phyloP scores from a whole-genome alignment of 164 flowering plant genomes.

The Vitis rotundifolia region DNA sequence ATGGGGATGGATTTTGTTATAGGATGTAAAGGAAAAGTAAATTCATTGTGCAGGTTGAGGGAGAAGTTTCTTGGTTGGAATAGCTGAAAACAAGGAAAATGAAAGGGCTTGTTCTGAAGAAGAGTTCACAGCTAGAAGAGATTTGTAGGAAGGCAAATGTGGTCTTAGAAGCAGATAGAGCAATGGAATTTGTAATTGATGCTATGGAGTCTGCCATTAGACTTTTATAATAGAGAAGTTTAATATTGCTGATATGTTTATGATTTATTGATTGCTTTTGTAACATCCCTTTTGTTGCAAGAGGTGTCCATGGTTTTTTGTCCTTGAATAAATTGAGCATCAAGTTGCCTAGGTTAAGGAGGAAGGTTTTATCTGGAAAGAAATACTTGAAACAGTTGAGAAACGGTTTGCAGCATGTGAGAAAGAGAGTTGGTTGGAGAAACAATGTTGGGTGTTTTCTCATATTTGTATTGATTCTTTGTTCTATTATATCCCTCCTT shows the following conservation, averaged over 20 bases:
- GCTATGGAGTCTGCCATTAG: constrained; percentile 74
- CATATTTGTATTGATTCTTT: constrained; percentile 1
- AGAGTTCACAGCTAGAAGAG: constrained; percentile 81
- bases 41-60: constrained; percentile 48
- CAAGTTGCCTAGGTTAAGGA: constrained; percentile 50
- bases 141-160: constrained; percentile 72
- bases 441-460: constrained; percentile 41
- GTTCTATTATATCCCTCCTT: neutral
- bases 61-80: constrained; percentile 80
- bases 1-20: neutral
- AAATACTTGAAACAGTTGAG: constrained; percentile 61
- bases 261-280: neutral
- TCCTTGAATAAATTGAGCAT: constrained; percentile 49
- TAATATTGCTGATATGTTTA: neutral
- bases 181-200: constrained; percentile 56
- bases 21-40: neutral
- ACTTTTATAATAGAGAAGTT: neutral
- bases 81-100: constrained; percentile 83
- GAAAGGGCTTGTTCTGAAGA: constrained; percentile 91
- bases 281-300: constrained; percentile 19
- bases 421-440: constrained; percentile 70
- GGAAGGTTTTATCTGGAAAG: constrained; percentile 56
- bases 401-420: constrained; percentile 69
- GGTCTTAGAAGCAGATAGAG: constrained; percentile 52
- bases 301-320: constrained; percentile 37